A percentile compares a stretch with the other conserved stretches of the same genome.
Evolutionary conservation across 2,329 filamentous ascomycete genomes (phyloP).

Genomic region (Graphilbum sp.): DNA sequence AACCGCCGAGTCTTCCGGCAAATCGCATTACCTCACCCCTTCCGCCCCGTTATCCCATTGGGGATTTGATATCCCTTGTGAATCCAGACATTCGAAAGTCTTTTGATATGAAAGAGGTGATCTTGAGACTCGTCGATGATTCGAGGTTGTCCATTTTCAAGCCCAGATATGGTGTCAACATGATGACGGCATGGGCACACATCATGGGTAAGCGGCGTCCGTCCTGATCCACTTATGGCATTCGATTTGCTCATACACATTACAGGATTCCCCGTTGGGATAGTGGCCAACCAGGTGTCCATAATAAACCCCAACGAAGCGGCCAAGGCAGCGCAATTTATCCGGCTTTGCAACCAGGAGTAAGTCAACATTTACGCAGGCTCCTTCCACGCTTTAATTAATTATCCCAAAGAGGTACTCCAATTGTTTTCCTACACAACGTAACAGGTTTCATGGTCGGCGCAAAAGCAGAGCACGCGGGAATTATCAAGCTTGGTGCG

Average conservation of each 20-base stretch:
- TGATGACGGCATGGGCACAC: constrained; percentile 22
- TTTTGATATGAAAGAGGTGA: constrained; percentile 17
- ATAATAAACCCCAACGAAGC: constrained; percentile 24
- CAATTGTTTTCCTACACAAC: constrained; percentile 29
- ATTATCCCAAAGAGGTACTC: constrained; percentile 11
- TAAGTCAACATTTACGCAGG: constrained; percentile 8
- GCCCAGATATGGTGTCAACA: constrained; percentile 20
- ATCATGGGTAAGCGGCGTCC: constrained; percentile 10
- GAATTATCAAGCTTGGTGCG: constrained; percentile 26
- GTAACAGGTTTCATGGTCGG: constrained; percentile 33
- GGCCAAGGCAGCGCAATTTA: constrained; percentile 23
- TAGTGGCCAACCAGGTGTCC: constrained; percentile 23
- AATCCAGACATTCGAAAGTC: constrained; percentile 19
- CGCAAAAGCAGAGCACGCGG: constrained; percentile 23
- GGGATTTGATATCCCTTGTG: constrained; percentile 20
- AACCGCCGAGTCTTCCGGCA: background rate
- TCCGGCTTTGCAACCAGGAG: constrained; percentile 26
- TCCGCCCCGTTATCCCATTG: constrained; percentile 15
- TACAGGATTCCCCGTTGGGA: constrained; percentile 19
- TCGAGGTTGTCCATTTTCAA: constrained; percentile 23
- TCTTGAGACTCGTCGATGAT: constrained; percentile 24
- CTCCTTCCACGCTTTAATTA: constrained; percentile 6
- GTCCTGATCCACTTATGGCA: too few species aligned
- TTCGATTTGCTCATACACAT: too few species aligned
- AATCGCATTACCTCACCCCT: constrained; percentile 10